These are phyloP conservation scores for Lindgomyces ingoldianus DNA, from an alignment of 495 filamentous ascomycete species.

Conservation along the genomic window DNA sequence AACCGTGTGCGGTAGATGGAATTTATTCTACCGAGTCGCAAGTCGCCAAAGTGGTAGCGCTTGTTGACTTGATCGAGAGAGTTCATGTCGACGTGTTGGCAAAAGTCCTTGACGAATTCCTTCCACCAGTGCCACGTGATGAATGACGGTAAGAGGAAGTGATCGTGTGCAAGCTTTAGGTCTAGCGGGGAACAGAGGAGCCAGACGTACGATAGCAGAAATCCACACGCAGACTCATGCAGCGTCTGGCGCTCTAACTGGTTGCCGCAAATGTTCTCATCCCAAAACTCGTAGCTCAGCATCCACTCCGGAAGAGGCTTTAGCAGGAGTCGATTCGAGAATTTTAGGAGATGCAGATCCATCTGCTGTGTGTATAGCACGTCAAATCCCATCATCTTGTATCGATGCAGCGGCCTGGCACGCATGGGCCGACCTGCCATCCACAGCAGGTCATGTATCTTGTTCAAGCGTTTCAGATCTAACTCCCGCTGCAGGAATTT, in stretches of 20 bases:
- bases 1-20: conserved; percentile 37
- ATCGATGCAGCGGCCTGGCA: conserved; percentile 36
- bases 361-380: conserved; percentile 33
- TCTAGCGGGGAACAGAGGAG: conserved; percentile 33
- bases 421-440: conserved; percentile 36
- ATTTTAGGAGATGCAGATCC: conserved; percentile 38
- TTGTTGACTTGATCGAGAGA: conserved; percentile 36
- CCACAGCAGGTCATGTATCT: conserved; percentile 35
- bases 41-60: conserved; percentile 42
- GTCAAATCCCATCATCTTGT: conserved; percentile 35
- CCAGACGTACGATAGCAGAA: conserved; percentile 34
- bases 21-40: conserved; percentile 39
- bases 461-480: conserved; percentile 31
- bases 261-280: conserved; percentile 26
- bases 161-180: conserved; percentile 33
- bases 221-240: conserved; percentile 29
- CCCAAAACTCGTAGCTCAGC: conserved; percentile 31
- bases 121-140: conserved; percentile 37
- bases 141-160: conserved; percentile 20
- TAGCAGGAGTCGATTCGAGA: conserved; percentile 25
- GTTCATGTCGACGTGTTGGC: conserved; percentile 22
- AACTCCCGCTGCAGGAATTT: conserved; percentile 31
- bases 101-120: conserved; percentile 28
- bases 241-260: too few relatives aligned
- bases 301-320: conserved; percentile 36